Base-by-base conservation (phyloP, 2,329 filamentous ascomycete genomes). In the Nemania sp. region DNA sequence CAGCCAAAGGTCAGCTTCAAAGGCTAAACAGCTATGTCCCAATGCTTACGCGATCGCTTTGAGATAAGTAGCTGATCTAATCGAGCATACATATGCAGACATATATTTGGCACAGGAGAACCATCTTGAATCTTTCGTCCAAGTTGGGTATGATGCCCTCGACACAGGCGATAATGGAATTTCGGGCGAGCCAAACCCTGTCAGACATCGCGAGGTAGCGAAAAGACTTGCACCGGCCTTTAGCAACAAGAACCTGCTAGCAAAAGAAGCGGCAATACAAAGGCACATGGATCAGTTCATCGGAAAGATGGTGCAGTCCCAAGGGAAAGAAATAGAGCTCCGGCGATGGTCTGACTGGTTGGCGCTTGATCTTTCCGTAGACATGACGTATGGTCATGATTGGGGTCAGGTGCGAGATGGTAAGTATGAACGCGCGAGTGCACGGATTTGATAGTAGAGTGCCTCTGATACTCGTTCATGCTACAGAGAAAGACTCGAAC, bases 341-440 rank as follows among this genome's bases (percentile, higher is more conserved):
- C 56, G 35, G 56, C 56, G 60, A 47, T 74, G 71, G 70, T 62
- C 66, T 18, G 69, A 74, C 62, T 75, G 73, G 73, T 56, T 75
- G 1, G 67, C 68, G 5, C 59, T 73, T 52, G 74, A 74, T 61
- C 59, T 73, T 26, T 66, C 74, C 24, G 73, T 68, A 5, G 71
- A 75, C 22, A 54, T 75, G 62, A 62, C 70, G 15, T 76, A 72
- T 27, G 66, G 66, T 8, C 68, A 61, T 10, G 65, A 73, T 22
- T 53, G 67, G 52, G 32, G 64, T 59, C 69, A 73, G 4, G n/a
- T 75, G 13, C 59, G 55, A 66, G 65, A 74, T 22, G 68, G 73
- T 73, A 68, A 62, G 71, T 52, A 24, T 27, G 26, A 26, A 27
- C 38, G 20, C 29, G 24, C 51, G 41, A 43, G 20, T 20, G 4